Evolutionary conservation across 2,329 filamentous ascomycete species (phyloP), one percentile per base, ranked within the genome.

Genomic region (Coniella vitis): DNA sequence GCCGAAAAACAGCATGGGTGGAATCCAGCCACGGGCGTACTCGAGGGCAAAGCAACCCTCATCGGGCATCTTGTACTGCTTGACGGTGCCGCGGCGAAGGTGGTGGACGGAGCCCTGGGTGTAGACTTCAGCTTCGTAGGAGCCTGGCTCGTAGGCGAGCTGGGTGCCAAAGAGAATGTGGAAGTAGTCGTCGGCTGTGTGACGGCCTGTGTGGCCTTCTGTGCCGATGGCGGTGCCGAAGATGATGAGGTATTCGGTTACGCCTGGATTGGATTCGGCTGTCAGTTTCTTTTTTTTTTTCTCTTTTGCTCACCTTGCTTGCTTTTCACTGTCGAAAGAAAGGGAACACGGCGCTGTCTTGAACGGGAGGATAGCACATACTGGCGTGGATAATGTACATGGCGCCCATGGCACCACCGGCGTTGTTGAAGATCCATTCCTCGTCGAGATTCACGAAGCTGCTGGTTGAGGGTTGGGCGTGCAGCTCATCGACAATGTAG

Each of bases 161-260:
- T 95, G 83, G 59, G 83, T 81, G 59, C 90, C 90, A 31, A 74
- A 73, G 29, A 95, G 75, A 73, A 95, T 95, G 74, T 90, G 81
- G 76, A 95, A 95, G 75, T 93, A 95, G 74, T 95, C 90, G 69
- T 95, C 87, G 14, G 89, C 89, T 12, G 88, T 91, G 75, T 95
- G 90, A 44, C 89, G 86, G 55, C 90, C 90, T 1, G 81, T 81
- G 74, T 95, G 89, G 54, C 90, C 90, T 69, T 94, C 89, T 12
- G 90, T 95, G 59, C 89, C 89, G 57, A 90, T 69, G 9, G 87
- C 77, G 1, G 86, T 87, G 64, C 87, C 88, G 65, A 93, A 94
- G 69, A 94, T 83, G 65, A 94, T 93, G 57, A 94, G 73, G 69
- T 94, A 94, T 68, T 95, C 90, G 17, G 89, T 94, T 54, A 95